phyloP scores from a whole-genome alignment of 2,329 filamentous ascomycete species.

The Penicillium palitans region DNA sequence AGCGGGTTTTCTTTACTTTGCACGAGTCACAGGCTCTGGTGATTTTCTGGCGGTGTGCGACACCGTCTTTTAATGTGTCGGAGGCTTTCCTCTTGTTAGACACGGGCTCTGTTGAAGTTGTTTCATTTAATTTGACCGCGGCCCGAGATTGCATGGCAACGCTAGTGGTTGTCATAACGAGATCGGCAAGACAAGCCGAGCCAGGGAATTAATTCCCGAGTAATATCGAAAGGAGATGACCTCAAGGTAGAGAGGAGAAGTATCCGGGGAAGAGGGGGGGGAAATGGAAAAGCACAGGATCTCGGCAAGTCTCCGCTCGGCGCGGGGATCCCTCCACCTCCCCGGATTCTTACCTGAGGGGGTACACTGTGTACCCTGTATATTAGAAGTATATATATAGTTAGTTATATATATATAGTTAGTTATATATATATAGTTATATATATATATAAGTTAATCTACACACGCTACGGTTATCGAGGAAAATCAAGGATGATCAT shows the following conservation, averaged over 20 bases:
- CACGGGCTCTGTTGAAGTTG: background rate
- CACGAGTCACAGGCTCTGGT: constrained; percentile 43
- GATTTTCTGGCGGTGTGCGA: constrained; percentile 36
- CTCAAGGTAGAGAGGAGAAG: constrained; percentile 11
- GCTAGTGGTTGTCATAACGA: constrained; percentile 16
- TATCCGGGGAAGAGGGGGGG: constrained; percentile 14
- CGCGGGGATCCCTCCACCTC: constrained; percentile 16
- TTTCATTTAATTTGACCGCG: constrained; percentile 6
- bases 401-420: background rate
- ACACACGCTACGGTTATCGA: background rate
- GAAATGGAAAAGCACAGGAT: constrained; percentile 3
- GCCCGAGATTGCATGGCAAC: constrained; percentile 16
- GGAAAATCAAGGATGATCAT: background rate
- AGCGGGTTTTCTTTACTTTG: constrained; percentile 42
- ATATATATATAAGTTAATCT: background rate
- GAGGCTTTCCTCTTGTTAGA: constrained; percentile 34
- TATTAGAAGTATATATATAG: background rate
- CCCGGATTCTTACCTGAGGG: constrained; percentile 4
- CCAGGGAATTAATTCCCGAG: background rate
- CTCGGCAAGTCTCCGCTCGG: constrained; percentile 13
- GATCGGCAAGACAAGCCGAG: constrained; percentile 11
- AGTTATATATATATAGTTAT: too few species aligned
- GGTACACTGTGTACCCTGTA: background rate
- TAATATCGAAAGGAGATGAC: background rate
- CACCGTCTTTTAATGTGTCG: constrained; percentile 21